phyloP scores from a whole-genome alignment of 495 filamentous ascomycete species.

The Hyaloscypha hepaticicola region DNA sequence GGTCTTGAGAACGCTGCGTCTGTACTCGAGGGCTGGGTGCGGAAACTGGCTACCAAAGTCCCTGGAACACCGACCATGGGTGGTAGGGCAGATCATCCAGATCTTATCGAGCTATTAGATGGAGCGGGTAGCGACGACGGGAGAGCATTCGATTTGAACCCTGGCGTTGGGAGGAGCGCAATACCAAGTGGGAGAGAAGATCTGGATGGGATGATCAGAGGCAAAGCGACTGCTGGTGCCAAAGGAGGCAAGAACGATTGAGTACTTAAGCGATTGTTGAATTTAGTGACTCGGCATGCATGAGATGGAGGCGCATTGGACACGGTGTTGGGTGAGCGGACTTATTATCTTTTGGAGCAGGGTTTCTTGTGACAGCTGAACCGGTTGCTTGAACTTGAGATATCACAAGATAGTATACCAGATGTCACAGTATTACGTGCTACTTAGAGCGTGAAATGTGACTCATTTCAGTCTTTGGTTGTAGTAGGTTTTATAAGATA shows the following conservation, averaged over 20 bases:
- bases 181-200: constrained; percentile 23
- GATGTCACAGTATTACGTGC: not conserved
- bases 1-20: constrained; percentile 80
- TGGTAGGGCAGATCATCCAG: constrained; percentile 49
- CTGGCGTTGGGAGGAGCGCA: constrained; percentile 7
- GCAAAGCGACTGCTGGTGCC: constrained; percentile 8
- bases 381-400: not conserved
- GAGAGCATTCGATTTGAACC: constrained; percentile 31
- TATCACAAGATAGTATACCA: not conserved
- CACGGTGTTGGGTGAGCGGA: constrained; percentile 1
- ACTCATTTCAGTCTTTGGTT: not conserved
- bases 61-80: constrained; percentile 46
- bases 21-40: constrained; percentile 84
- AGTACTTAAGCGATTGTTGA: constrained; percentile 2
- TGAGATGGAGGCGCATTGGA: constrained; percentile 12
- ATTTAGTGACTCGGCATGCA: not conserved
- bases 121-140: constrained; percentile 53
- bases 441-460: not conserved
- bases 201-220: constrained; percentile 22
- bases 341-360: not conserved
- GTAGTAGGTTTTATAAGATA: too few species aligned
- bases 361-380: not conserved
- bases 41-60: constrained; percentile 67
- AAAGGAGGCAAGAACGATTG: constrained; percentile 32
- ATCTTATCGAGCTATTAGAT: constrained; percentile 85